Evolutionary conservation across 768 basidiomycete genomes (phyloP).

Genomic region (Psilocybe sp.): DNA sequence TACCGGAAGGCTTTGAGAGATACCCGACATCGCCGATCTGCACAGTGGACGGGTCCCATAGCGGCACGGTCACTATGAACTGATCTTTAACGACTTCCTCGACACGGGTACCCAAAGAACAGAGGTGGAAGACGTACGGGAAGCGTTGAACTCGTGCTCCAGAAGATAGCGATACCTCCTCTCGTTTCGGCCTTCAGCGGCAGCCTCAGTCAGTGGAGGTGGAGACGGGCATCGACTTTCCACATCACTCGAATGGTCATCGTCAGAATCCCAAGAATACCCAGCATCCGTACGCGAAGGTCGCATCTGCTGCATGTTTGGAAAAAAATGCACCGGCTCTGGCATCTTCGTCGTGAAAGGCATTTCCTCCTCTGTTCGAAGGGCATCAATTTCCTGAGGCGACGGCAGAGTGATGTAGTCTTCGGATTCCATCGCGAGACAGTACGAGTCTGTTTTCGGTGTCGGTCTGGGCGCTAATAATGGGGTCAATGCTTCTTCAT

Average conservation of each 20-base stretch:
- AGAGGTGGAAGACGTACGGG: constrained; percentile 41
- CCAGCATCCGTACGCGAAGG: too few species aligned
- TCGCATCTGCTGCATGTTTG: too few species aligned
- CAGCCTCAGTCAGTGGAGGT: constrained; percentile 35
- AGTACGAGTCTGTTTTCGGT: too few species aligned
- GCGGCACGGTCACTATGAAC: constrained; percentile 53
- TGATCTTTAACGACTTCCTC: neutral
- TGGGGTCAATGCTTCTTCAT: too few species aligned
- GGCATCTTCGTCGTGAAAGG: too few species aligned
- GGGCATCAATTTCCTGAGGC: too few species aligned
- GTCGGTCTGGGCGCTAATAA: too few species aligned
- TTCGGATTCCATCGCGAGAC: neutral
- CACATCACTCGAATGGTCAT: constrained; percentile 29
- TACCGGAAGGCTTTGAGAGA: constrained; percentile 60
- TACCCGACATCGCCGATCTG: constrained; percentile 79
- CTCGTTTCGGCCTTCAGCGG: constrained; percentile 53
- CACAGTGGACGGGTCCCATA: constrained; percentile 70
- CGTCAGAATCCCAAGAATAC: constrained; percentile 11
- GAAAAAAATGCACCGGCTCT: too few species aligned
- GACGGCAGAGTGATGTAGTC: constrained; percentile 4
- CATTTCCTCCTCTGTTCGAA: too few species aligned
- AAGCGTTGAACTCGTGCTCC: constrained; percentile 67
- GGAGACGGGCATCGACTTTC: constrained; percentile 23
- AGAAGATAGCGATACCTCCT: constrained; percentile 64
- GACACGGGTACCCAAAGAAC: neutral